A percentile compares a stretch with the other conserved stretches of the same genome.
phyloP scores from a whole-genome alignment of 345 rosid genomes.

The Aurinia saxatilis region DNA sequence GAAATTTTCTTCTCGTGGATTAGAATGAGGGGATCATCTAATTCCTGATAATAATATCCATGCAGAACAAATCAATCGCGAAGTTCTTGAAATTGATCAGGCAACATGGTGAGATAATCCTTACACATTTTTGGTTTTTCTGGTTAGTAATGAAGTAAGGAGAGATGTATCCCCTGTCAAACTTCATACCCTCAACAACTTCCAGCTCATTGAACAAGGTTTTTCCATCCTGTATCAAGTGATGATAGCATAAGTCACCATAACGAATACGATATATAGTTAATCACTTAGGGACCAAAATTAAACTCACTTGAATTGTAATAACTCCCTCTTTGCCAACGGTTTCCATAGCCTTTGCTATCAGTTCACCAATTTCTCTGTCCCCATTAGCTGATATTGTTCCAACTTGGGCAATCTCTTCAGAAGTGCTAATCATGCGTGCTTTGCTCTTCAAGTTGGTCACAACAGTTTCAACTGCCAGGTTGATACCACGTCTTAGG shows the following conservation, averaged over 20 bases:
- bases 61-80: not conserved
- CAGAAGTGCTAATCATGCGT: slow-evolving; percentile 94
- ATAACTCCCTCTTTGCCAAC: slow-evolving; percentile 99
- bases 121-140: slow-evolving; percentile 94
- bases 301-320: slow-evolving; percentile 67
- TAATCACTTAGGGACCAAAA: not conserved
- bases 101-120: slow-evolving; percentile 8
- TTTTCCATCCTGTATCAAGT: slow-evolving; percentile 71
- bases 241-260: not conserved
- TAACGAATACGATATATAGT: not conserved
- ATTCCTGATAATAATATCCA: slow-evolving; percentile 45
- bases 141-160: slow-evolving; percentile 87
- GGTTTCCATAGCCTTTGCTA: slow-evolving; percentile 99
- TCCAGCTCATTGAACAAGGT: slow-evolving; percentile 87
- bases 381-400: slow-evolving; percentile 98
- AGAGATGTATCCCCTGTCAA: slow-evolving; percentile 95
- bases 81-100: not conserved
- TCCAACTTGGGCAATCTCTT: slow-evolving; percentile 97
- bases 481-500: slow-evolving; percentile 77
- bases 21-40: slow-evolving; percentile 88
- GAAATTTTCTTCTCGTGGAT: slow-evolving; percentile 95
- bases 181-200: slow-evolving; percentile 98
- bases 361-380: slow-evolving; percentile 92
- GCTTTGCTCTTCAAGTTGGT: slow-evolving; percentile 87
- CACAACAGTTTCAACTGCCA: slow-evolving; percentile 92